Evolutionary conservation across 78 protist species (phyloP).

Genomic region (Dictyostelium firmibasis): DNA sequence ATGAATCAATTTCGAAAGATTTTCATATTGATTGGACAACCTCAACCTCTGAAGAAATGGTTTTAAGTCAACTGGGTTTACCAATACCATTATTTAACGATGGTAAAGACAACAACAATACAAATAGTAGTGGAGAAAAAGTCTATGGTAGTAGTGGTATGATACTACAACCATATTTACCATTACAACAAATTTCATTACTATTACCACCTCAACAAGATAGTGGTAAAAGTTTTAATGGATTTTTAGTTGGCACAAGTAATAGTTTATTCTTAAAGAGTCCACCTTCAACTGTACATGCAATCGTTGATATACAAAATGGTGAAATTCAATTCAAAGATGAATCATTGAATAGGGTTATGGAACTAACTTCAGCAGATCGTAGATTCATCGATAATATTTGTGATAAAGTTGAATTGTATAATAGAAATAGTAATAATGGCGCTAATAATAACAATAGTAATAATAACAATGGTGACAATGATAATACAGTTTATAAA

Average conservation of each 20-base stretch:
- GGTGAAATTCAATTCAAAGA: constrained; percentile 41
- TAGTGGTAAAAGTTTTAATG: background rate
- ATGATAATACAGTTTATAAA: background rate
- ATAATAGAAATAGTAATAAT: background rate
- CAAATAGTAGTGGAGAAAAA: background rate
- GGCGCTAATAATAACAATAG: background rate
- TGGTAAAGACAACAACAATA: background rate
- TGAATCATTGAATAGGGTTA: constrained; percentile 33
- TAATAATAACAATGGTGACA: background rate
- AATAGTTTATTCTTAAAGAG: constrained; percentile 32
- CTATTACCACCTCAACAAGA: background rate
- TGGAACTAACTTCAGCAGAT: constrained; percentile 44
- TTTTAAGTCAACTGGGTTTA: background rate
- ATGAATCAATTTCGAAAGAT: background rate
- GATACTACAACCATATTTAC: constrained; percentile 34
- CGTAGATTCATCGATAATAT: constrained; percentile 57
- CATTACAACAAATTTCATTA: constrained; percentile 24
- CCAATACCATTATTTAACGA: background rate
- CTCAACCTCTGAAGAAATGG: background rate
- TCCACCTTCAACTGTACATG: constrained; percentile 53
- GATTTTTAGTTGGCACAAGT: constrained; percentile 50
- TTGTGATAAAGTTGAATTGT: constrained; percentile 6
- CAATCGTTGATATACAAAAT: constrained; percentile 61
- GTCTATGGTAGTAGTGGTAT: background rate
- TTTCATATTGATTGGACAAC: constrained; percentile 1